Conservation (phyloP, 2,329 filamentous ascomycete genomes). For the Periconia sp. region DNA sequence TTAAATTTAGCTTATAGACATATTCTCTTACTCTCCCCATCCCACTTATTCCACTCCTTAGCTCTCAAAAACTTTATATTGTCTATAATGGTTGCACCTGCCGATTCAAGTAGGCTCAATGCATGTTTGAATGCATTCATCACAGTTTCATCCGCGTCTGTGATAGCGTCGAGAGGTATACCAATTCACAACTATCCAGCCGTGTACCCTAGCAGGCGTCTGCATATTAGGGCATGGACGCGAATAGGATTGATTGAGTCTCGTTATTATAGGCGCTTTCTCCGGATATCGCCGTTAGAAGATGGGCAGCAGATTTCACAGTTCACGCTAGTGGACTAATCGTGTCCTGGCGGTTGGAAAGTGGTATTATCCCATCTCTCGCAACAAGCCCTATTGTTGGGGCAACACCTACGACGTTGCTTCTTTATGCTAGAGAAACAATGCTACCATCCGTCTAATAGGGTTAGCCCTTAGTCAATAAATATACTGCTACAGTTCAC, state of each 20-base stretch:
- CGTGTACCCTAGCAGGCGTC: not conserved
- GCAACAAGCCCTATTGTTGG: conserved; percentile 67
- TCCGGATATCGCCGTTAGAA: conserved; percentile 62
- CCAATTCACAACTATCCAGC: not conserved
- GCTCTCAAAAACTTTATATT: not conserved
- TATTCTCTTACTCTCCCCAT: not conserved
- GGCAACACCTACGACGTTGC: conserved; percentile 65
- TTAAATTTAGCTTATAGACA: not conserved
- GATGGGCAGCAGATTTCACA: conserved; percentile 60
- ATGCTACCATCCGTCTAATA: conserved; percentile 62
- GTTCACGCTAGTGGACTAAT: conserved; percentile 60
- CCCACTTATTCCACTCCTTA: not conserved
- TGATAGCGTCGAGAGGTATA: not conserved
- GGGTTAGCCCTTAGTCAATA: conserved; percentile 32
- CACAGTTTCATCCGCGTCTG: not conserved
- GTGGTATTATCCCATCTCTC: conserved; percentile 66
- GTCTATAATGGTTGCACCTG: not conserved
- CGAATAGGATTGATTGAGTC: not conserved
- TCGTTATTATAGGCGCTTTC: conserved; percentile 1
- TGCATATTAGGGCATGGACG: not conserved
- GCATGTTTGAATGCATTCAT: not conserved
- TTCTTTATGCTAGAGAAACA: conserved; percentile 57
- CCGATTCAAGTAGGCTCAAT: not conserved
- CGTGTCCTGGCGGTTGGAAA: conserved; percentile 59
- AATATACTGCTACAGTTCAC: not conserved